These are phyloP conservation scores for Tetrahymena borealis DNA, from an alignment of 73 alveolate genomes.

Conservation along the genomic window DNA sequence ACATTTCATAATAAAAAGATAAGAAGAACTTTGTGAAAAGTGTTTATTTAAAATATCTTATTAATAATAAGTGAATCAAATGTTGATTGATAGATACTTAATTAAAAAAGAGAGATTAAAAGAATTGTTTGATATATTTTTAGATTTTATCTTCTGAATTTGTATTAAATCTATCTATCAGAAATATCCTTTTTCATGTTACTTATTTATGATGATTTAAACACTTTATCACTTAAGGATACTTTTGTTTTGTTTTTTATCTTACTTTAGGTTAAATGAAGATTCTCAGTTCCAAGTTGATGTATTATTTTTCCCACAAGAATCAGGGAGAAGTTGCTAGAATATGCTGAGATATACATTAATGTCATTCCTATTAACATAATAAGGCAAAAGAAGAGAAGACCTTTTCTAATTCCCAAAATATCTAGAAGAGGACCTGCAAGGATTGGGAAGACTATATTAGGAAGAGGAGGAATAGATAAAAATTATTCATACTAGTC, in stretches of 20 bases:
- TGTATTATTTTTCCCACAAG: background rate
- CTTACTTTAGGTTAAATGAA: background rate
- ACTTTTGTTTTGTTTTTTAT: no score
- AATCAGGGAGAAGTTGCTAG: background rate
- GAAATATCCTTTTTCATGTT: no score
- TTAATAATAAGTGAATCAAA: no score
- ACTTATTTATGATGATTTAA: no score
- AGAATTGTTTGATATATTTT: no score
- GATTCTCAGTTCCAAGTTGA: background rate
- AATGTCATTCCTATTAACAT: background rate
- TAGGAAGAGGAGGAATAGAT: background rate
- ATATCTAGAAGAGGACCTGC: background rate
- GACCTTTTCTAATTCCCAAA: background rate
- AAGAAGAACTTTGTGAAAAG: no score
- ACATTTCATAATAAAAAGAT: no score
- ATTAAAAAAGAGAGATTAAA: no score
- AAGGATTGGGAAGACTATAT: background rate
- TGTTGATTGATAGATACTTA: no score
- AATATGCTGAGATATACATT: background rate
- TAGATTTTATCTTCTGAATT: no score
- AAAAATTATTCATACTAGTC: background rate
- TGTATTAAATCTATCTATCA: no score
- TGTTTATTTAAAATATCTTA: background rate
- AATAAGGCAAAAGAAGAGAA: background rate
- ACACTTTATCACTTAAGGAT: no score